Evolutionary conservation across 345 rosid species (phyloP).

Genomic region (Eucalyptus marginata): DNA sequence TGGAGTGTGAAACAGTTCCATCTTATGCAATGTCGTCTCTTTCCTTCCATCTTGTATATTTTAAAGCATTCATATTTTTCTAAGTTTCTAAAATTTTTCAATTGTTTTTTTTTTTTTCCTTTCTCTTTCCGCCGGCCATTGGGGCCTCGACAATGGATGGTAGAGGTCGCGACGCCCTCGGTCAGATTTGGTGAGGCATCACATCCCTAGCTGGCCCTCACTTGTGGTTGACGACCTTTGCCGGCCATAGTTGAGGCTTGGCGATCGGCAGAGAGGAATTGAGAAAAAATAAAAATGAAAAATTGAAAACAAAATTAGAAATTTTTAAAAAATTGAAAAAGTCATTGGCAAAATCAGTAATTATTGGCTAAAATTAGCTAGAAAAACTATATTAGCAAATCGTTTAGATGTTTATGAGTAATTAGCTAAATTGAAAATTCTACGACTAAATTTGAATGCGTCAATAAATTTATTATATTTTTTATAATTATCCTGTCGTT

Average conservation of each 20-base stretch:
- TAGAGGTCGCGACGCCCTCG: fast-evolving
- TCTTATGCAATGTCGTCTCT: not conserved
- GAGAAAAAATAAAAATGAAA: too few relatives aligned
- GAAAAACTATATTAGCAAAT: not conserved
- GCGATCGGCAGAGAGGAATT: too few relatives aligned
- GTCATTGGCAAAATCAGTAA: fast-evolving
- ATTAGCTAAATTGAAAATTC: too few relatives aligned
- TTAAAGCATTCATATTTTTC: not conserved
- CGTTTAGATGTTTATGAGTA: not conserved
- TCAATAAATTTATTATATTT: too few relatives aligned
- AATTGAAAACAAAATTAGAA: too few relatives aligned
- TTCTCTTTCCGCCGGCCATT: too few relatives aligned
- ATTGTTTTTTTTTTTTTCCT: too few relatives aligned
- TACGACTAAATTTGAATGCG: too few relatives aligned
- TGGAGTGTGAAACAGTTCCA: not conserved
- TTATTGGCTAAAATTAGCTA: not conserved
- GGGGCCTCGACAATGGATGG: too few relatives aligned
- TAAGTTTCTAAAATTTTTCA: not conserved
- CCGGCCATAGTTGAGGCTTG: fast-evolving
- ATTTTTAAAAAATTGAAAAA: too few relatives aligned
- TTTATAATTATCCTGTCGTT: not conserved
- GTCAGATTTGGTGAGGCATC: too few relatives aligned
- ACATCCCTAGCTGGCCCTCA: too few relatives aligned
- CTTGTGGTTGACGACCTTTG: fast-evolving
- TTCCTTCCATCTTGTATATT: not conserved